A percentile compares a stretch with the other conserved stretches of the same genome.
phyloP scores from a whole-genome alignment of 2,329 filamentous ascomycete genomes.

The Trichoderma sp. region DNA sequence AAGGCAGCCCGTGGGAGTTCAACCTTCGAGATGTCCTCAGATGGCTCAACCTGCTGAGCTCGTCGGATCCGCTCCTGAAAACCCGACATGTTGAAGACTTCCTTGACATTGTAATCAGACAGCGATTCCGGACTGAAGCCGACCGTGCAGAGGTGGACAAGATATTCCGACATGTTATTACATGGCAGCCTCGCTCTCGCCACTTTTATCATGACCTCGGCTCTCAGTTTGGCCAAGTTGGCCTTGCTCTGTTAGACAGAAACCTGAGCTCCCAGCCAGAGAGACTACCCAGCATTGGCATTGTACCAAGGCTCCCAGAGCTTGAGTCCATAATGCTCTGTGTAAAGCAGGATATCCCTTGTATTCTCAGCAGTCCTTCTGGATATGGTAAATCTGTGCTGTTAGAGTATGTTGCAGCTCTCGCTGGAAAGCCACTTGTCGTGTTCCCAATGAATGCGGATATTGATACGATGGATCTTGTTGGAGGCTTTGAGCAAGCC shows the following conservation, averaged over 20 bases:
- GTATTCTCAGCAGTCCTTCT: constrained; percentile 82
- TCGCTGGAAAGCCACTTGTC: constrained; percentile 73
- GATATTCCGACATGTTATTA: constrained; percentile 69
- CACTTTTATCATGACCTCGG: constrained; percentile 74
- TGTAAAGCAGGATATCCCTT: constrained; percentile 82
- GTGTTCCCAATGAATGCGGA: constrained; percentile 92
- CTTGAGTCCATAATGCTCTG: constrained; percentile 87
- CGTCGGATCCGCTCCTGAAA: constrained; percentile 59
- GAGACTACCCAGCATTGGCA: constrained; percentile 52
- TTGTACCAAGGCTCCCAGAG: constrained; percentile 63
- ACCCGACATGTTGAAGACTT: constrained; percentile 69
- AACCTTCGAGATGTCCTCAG: constrained; percentile 88
- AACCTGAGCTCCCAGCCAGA: constrained; percentile 56
- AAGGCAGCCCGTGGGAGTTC: constrained; percentile 89
- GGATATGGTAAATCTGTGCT: constrained; percentile 85
- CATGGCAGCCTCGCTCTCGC: constrained; percentile 51
- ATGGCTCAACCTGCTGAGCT: constrained; percentile 70
- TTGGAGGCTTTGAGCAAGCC: constrained; percentile 94
- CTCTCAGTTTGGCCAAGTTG: constrained; percentile 70
- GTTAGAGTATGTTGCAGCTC: constrained; percentile 76
- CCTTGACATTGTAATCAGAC: constrained; percentile 78
- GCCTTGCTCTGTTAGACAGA: constrained; percentile 69
- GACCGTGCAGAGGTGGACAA: constrained; percentile 68
- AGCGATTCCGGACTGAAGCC: constrained; percentile 74
- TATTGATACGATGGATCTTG: constrained; percentile 94